Conservation (phyloP, 2,329 filamentous ascomycete genomes). For the Fusarium sp. region DNA sequence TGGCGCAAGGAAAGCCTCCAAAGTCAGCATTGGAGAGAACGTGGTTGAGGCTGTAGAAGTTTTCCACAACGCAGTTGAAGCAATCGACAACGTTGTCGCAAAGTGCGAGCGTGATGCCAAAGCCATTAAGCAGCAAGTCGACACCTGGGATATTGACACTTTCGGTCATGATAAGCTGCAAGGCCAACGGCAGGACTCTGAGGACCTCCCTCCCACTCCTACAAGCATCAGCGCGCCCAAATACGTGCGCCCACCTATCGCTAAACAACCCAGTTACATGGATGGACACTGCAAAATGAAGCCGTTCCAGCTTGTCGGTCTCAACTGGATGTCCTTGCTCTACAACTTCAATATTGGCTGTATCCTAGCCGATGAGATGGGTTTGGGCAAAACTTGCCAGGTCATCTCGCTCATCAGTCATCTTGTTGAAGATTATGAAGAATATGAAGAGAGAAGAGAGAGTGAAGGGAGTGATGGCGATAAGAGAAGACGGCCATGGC, state of each 20-base stretch:
- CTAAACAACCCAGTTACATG: slow-evolving; percentile 81
- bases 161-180: slow-evolving; percentile 56
- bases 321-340: slow-evolving; percentile 93
- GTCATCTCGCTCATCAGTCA: slow-evolving; percentile 93
- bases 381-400: slow-evolving; percentile 94
- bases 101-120: slow-evolving; percentile 80
- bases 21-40: slow-evolving; percentile 63
- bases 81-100: slow-evolving; percentile 83
- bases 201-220: slow-evolving; percentile 58
- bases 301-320: slow-evolving; percentile 90
- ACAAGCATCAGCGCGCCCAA: slow-evolving; percentile 52
- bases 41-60: slow-evolving; percentile 68
- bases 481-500: slow-evolving; percentile 62
- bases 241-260: slow-evolving; percentile 58
- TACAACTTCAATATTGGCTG: slow-evolving; percentile 84
- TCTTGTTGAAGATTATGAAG: slow-evolving; percentile 73
- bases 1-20: slow-evolving; percentile 59
- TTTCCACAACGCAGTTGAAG: slow-evolving; percentile 83
- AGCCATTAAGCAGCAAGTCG: slow-evolving; percentile 59
- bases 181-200: slow-evolving; percentile 47
- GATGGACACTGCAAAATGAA: slow-evolving; percentile 81
- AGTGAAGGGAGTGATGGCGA: slow-evolving; percentile 42
- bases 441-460: neutral
- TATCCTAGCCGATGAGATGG: slow-evolving; percentile 98
- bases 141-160: slow-evolving; percentile 62